phyloP scores from a whole-genome alignment of 257 asterid species.

The Echites panduratus region DNA sequence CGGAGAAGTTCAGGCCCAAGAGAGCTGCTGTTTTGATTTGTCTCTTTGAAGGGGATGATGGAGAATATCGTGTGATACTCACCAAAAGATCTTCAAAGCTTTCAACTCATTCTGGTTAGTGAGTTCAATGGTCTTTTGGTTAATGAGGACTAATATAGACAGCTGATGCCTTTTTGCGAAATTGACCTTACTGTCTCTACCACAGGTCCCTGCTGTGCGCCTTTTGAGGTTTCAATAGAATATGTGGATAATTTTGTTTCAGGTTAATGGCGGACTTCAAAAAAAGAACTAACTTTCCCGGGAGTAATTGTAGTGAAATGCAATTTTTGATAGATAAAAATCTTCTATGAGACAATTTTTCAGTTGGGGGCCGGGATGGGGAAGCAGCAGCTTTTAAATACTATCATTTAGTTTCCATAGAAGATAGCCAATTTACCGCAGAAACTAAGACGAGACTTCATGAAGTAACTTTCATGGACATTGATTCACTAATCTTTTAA shows the following conservation, averaged over 20 bases:
- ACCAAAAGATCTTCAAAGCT: conserved; percentile 81
- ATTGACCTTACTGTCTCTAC: neutral
- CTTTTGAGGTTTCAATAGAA: neutral
- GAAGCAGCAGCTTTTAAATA: neutral
- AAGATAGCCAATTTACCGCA: neutral
- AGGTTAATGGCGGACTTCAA: neutral
- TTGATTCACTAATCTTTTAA: neutral
- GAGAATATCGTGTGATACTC: conserved; percentile 77
- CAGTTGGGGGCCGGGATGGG: neutral
- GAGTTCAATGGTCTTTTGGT: conserved; percentile 42
- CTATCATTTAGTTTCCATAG: neutral
- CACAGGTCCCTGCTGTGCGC: neutral
- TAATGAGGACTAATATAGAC: conserved; percentile 25
- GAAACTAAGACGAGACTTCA: neutral
- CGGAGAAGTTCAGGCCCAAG: conserved; percentile 60
- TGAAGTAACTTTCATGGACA: neutral
- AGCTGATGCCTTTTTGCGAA: neutral
- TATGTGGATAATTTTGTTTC: neutral
- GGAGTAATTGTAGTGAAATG: neutral
- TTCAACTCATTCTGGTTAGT: conserved; percentile 90
- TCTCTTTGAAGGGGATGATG: conserved; percentile 75
- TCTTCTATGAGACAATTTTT: neutral
- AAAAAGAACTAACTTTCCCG: neutral
- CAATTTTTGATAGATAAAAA: neutral
- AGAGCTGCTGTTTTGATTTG: conserved; percentile 92